Conservation (phyloP, 345 rosid species). For the Erucastrum elatum region DNA sequence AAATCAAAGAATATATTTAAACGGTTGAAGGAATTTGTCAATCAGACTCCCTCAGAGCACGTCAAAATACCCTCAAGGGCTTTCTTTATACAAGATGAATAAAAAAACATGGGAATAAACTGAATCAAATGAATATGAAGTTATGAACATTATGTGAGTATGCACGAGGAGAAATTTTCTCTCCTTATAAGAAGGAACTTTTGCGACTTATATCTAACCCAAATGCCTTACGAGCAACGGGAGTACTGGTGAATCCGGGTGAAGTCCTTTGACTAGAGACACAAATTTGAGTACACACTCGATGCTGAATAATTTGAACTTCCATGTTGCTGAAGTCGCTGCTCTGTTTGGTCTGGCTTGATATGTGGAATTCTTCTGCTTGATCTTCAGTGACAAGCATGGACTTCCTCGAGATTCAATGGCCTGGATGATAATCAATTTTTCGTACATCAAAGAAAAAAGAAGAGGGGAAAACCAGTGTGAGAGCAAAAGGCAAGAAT, state of each 20-base stretch:
- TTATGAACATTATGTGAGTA: slow-evolving; percentile 5
- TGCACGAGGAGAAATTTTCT: not conserved
- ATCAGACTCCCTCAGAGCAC: slow-evolving; percentile 3
- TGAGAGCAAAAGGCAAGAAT: slow-evolving; percentile 10
- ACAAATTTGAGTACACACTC: slow-evolving; percentile 57
- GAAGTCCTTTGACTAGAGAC: slow-evolving; percentile 71
- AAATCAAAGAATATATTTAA: slow-evolving; percentile 18
- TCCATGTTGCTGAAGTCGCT: slow-evolving; percentile 50
- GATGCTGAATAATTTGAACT: slow-evolving; percentile 63
- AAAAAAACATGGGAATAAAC: slow-evolving; percentile 22
- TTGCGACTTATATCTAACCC: slow-evolving; percentile 21
- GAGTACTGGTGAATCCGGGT: slow-evolving; percentile 40
- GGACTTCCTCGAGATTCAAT: slow-evolving; percentile 45
- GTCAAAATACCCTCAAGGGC: slow-evolving; percentile 2
- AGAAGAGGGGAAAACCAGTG: not conserved
- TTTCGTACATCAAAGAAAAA: not conserved
- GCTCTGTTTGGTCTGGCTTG: slow-evolving; percentile 34
- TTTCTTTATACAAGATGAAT: slow-evolving; percentile 35
- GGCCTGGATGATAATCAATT: slow-evolving; percentile 46
- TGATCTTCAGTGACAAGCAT: slow-evolving; percentile 48
- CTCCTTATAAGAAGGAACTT: not conserved
- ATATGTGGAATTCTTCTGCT: slow-evolving; percentile 39
- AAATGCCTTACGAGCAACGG: slow-evolving; percentile 54
- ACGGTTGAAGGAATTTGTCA: not conserved
- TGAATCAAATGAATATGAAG: slow-evolving; percentile 33